Base-by-base conservation (phyloP, 2,329 filamentous ascomycete species). In the Cadophora gregata region DNA sequence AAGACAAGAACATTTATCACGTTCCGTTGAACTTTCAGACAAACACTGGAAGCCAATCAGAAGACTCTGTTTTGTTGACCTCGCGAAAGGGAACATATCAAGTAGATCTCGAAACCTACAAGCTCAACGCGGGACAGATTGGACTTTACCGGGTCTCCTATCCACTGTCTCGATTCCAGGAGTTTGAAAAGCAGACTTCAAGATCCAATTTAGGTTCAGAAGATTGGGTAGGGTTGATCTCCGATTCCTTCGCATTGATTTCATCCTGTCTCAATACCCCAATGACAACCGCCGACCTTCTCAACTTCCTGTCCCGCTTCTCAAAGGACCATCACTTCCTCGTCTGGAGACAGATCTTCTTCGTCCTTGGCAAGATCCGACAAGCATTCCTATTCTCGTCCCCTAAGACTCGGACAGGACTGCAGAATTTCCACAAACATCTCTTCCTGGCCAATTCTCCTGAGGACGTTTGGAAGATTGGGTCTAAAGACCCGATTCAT, bases 151-250 rank as follows among this genome's bases (percentile, higher is more conserved):
- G 89, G 65, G 90, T 88, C 1, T 87, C 85, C 1, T 91, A 91
- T 79, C 81, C 83, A 9, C 84, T 88, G 1, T 85, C 88, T 74
- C 84, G 88, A 51, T 81, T 91, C 47, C 80, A 83, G 69, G 90
- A 90, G 79, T 83, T 91, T 27, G 88, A 88, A 55, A 88, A 87
- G 77, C 78, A 85, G 50, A 50, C 29, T 19, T 65, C 45, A 21
- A 59, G 21, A 5, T 87, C 87, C 19, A 81, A 88, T 12, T 80
- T 91, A 47, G 85, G 83, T 10, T 86, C 90, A n/a, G 87, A 90
- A 77, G 89, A 91, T 74, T 85, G 88, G 66, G 88, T 89, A 61
- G 89, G 89, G 74, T 89, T 91, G 86, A 88, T 89, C 74, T 85
- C 86, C 24, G 89, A 91, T 76, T 87, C 88, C 8, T 88, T 88